Conservation (phyloP, 2,329 filamentous ascomycete species). For the Ramichloridium luteum region DNA sequence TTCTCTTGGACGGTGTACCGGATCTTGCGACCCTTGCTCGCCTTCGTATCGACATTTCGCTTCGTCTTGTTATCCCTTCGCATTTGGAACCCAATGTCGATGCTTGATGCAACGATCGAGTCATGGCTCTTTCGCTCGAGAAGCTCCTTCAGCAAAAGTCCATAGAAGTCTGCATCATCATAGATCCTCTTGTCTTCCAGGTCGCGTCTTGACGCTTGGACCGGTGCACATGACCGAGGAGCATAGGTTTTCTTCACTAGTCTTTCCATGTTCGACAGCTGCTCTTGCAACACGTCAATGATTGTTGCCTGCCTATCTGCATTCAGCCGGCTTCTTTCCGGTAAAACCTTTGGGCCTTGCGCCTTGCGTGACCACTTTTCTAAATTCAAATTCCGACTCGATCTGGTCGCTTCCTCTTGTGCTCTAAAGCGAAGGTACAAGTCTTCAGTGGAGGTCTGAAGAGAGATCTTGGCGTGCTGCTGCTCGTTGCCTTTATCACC, state of each 20-base stretch:
- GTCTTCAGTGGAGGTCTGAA: conserved; percentile 46
- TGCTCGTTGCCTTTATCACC: conserved; percentile 47
- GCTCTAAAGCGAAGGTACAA: conserved; percentile 62
- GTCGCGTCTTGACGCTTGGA: conserved; percentile 40
- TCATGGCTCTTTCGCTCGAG: conserved; percentile 68
- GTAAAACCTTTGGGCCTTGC: conserved; percentile 45
- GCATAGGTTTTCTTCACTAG: conserved; percentile 57
- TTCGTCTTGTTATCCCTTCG: conserved; percentile 71
- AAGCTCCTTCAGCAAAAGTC: conserved; percentile 80
- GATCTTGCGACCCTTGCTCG: conserved; percentile 89
- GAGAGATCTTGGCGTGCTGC: conserved; percentile 39
- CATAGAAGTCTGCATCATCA: conserved; percentile 92
- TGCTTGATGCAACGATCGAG: conserved; percentile 30
- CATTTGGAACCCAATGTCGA: conserved; percentile 30
- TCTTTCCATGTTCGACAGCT: conserved; percentile 53
- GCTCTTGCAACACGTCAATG: conserved; percentile 54
- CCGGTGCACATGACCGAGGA: conserved; percentile 64
- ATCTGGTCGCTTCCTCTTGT: conserved; percentile 47
- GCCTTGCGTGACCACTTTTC: conserved; percentile 87
- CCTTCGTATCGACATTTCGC: conserved; percentile 80
- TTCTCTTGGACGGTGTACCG: conserved; percentile 94
- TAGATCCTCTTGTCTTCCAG: conserved; percentile 56
- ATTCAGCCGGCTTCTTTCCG: conserved; percentile 48
- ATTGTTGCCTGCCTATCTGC: conserved; percentile 52
- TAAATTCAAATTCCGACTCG: conserved; percentile 57